phyloP scores from a whole-genome alignment of 148 eudicot species.

The Dianthus caryophyllus region DNA sequence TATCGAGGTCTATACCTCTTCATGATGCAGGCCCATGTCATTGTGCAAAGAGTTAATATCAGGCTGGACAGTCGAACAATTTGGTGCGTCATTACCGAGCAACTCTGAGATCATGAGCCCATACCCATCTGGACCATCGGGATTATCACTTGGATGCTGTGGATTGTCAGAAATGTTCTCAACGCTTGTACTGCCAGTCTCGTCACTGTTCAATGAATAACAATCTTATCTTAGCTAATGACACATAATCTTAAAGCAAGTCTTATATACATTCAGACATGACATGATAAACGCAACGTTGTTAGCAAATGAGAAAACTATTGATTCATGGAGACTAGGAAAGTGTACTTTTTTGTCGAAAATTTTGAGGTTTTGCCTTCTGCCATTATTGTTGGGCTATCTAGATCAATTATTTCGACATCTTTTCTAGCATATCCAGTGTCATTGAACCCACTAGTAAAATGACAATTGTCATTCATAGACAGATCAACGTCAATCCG shows the following conservation, averaged over 20 bases:
- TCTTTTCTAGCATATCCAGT: conserved; percentile 49
- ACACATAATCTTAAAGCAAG: background rate
- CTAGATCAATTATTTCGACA: conserved; percentile 90
- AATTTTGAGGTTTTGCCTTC: conserved; percentile 41
- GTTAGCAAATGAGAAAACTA: background rate
- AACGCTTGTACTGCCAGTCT: conserved; percentile 43
- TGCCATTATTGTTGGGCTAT: conserved; percentile 50
- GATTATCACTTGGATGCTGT: conserved; percentile 50
- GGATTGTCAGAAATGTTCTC: conserved; percentile 49
- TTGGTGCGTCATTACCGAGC: conserved; percentile 70
- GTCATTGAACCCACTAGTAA: conserved; percentile 36
- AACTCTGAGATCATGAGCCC: conserved; percentile 93
- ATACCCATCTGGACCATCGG: conserved; percentile 78
- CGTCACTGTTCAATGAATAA: conserved; percentile 43
- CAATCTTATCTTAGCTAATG: background rate
- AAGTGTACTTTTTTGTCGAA: conserved; percentile 55
- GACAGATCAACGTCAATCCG: conserved; percentile 63
- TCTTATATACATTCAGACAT: background rate
- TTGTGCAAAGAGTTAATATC: conserved; percentile 59
- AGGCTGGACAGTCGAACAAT: conserved; percentile 59
- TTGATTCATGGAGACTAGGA: conserved; percentile 3
- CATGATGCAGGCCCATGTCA: conserved; percentile 71
- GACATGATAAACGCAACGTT: background rate
- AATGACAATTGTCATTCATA: conserved; percentile 45
- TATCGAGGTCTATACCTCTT: conserved; percentile 49